phyloP scores from a whole-genome alignment of 306 rosid genomes.

The Clitoria ternatea region DNA sequence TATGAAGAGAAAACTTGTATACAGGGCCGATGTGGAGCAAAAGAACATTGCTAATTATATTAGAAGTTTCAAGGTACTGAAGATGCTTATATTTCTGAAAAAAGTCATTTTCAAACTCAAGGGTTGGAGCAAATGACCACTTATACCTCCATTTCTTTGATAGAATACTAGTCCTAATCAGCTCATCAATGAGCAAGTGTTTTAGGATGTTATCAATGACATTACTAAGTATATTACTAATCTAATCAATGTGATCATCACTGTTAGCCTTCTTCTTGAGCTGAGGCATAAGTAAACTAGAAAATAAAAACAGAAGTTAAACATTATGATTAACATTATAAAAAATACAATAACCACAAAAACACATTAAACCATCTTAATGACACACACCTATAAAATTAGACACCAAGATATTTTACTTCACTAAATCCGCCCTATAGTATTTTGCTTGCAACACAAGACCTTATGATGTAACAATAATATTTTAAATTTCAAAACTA shows the following conservation, averaged over 20 bases:
- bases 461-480: too few relatives aligned
- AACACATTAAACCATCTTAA: too few relatives aligned
- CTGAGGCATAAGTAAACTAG: background rate
- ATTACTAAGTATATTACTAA: constrained; percentile 12
- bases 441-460: too few relatives aligned
- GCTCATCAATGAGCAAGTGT: background rate
- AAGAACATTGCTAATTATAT: background rate
- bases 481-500: too few relatives aligned
- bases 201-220: constrained; percentile 2
- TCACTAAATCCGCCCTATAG: too few relatives aligned
- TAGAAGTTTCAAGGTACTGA: background rate
- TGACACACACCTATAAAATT: too few relatives aligned
- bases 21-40: background rate
- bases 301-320: too few relatives aligned
- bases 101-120: background rate
- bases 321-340: too few relatives aligned
- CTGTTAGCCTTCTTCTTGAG: background rate
- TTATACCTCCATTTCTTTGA: constrained; percentile 26
- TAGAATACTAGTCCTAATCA: background rate
- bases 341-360: too few relatives aligned
- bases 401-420: too few relatives aligned
- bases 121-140: background rate
- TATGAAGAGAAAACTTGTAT: background rate
- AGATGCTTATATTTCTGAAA: background rate
- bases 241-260: background rate